Evolutionary conservation across 208 protist genomes (phyloP).

Genomic region (Crithidia acanthocephali): DNA sequence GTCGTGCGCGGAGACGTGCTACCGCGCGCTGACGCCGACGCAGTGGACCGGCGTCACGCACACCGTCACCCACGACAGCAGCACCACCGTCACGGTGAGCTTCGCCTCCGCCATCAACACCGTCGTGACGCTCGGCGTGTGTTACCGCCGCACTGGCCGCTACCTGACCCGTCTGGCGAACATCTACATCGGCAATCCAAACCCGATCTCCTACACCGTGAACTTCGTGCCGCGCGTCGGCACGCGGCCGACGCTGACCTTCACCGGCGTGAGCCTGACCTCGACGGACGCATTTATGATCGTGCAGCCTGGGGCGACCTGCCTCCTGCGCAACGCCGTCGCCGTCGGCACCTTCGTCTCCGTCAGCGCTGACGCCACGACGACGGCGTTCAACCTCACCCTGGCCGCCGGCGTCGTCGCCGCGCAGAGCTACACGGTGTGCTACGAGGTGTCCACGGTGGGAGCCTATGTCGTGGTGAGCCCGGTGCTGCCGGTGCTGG

Average conservation of each 20-base stretch:
- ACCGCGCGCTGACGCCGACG: conserved; percentile 47
- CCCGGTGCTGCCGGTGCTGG: conserved; percentile 46
- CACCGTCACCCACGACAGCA: conserved; percentile 49
- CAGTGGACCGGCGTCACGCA: conserved; percentile 45
- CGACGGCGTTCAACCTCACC: conserved; percentile 48
- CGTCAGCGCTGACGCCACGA: conserved; percentile 29
- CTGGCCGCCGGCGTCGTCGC: conserved; percentile 37
- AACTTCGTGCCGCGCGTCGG: conserved; percentile 81
- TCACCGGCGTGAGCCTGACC: conserved; percentile 66
- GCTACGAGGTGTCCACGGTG: conserved; percentile 65
- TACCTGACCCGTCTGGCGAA: conserved; percentile 61
- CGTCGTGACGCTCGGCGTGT: conserved; percentile 65
- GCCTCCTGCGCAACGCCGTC: conserved; percentile 52
- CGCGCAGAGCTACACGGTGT: conserved; percentile 69
- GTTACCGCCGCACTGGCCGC: conserved; percentile 72
- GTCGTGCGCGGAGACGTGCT: conserved; percentile 80
- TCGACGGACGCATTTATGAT: conserved; percentile 65
- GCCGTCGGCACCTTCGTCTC: conserved; percentile 48
- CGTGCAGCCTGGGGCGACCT: conserved; percentile 47
- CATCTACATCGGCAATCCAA: conserved; percentile 60
- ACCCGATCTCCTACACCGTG: conserved; percentile 70
- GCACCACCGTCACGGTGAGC: conserved; percentile 43
- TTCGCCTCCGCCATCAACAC: conserved; percentile 46
- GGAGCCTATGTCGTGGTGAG: conserved; percentile 62
- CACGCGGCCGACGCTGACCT: conserved; percentile 76